Conservation (phyloP, 2,329 filamentous ascomycete genomes). For the Stemphylium lycopersici region DNA sequence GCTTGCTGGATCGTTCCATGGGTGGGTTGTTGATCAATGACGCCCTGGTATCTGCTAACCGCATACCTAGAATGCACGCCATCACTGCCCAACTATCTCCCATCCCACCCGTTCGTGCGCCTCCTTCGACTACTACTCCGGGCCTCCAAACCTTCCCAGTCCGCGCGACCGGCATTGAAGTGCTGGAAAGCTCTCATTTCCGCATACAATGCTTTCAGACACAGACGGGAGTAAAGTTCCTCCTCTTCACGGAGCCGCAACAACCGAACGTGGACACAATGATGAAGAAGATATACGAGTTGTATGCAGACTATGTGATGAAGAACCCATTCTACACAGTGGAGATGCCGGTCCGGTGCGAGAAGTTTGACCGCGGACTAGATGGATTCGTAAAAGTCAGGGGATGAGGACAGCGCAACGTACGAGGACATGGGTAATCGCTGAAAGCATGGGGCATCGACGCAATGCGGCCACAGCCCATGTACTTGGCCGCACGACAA, state of each 20-base stretch:
- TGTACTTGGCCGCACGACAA: background rate
- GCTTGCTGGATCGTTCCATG: conserved; percentile 95
- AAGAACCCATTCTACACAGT: conserved; percentile 99
- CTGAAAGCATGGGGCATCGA: background rate
- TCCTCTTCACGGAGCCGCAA: conserved; percentile 90
- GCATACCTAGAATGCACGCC: conserved; percentile 62
- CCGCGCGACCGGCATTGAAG: conserved; percentile 78
- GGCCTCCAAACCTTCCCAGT: conserved; percentile 48
- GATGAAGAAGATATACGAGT: conserved; percentile 85
- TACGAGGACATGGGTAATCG: background rate
- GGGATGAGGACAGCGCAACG: conserved; percentile 25
- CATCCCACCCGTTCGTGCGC: conserved; percentile 30
- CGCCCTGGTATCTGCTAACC: conserved; percentile 6
- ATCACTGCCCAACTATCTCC: conserved; percentile 59
- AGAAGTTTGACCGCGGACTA: conserved; percentile 89
- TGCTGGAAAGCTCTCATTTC: conserved; percentile 92
- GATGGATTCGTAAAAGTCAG: conserved; percentile 73
- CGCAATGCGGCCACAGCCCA: background rate
- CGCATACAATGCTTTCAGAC: conserved; percentile 96
- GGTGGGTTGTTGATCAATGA: conserved; percentile 58
- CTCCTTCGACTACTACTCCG: conserved; percentile 28
- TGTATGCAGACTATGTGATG: conserved; percentile 98
- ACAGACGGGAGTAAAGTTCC: conserved; percentile 90
- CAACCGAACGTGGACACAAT: conserved; percentile 87
- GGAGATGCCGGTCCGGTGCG: conserved; percentile 96